These are phyloP conservation scores for Macrolepiota dolichaula DNA, from an alignment of 768 basidiomycete genomes.

Conservation along the genomic window DNA sequence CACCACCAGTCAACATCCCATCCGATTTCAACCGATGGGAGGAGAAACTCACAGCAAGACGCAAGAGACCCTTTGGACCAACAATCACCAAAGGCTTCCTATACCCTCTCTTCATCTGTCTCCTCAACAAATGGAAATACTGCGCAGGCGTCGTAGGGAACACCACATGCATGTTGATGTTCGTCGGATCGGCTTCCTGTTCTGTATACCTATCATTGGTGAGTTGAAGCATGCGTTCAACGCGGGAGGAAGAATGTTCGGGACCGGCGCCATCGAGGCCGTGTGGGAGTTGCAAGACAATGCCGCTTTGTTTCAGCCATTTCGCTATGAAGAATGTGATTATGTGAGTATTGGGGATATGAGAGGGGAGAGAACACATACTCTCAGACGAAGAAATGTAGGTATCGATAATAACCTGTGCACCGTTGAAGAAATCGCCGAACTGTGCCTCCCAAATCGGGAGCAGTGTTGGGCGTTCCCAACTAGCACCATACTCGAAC, in stretches of 20 bases:
- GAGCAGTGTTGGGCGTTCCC: conserved; percentile 79
- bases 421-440: conserved; percentile 93
- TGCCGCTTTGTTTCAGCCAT: conserved; percentile 89
- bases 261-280: conserved; percentile 92
- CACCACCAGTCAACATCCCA: neutral
- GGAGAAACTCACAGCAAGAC: conserved; percentile 57
- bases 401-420: conserved; percentile 87
- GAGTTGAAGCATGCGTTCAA: conserved; percentile 92
- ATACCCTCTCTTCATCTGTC: conserved; percentile 83
- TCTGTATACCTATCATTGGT: conserved; percentile 64
- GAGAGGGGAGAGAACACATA: conserved; percentile 30
- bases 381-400: conserved; percentile 84
- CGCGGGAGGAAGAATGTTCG: conserved; percentile 85
- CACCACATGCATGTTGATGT: conserved; percentile 81
- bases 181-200: conserved; percentile 30
- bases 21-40: no score
- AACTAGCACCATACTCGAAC: conserved; percentile 90
- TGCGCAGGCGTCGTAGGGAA: conserved; percentile 90
- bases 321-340: conserved; percentile 53
- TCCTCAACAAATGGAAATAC: conserved; percentile 89
- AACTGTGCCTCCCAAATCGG: conserved; percentile 97
- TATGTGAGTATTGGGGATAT: neutral
- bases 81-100: conserved; percentile 85
- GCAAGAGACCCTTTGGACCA: conserved; percentile 79
- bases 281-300: conserved; percentile 84